Base-by-base conservation (phyloP, 169 alveolate species). In the Amoebophrya sp. region DNA sequence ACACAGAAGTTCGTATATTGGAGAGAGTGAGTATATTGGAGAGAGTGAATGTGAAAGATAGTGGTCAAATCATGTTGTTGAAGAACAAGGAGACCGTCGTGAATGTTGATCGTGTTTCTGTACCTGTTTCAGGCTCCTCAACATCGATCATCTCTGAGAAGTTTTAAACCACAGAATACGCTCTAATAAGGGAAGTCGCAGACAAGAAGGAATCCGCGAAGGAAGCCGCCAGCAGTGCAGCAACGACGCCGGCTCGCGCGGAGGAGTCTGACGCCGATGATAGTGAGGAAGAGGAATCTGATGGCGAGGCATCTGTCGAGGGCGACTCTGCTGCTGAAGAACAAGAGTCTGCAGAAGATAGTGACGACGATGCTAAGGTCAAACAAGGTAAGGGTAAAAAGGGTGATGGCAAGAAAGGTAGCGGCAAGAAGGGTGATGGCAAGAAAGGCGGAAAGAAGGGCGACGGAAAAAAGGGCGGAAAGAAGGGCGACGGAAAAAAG, bases 221-320 rank as follows among this genome's bases (percentile, higher is more conserved):
- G 83, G 33, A 29, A 65, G 83, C 1, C 33, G 83, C 83, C 36
- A 26, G 2, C 33, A 26, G 38, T 36, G 26, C 83, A 36, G 76
- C 76, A 10, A 53, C 10, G n/a, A 53, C 10, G 76, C n/a, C n/a
- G n/a, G n/a, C n/a, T n/a, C n/a, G n/a, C n/a, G 83, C 18, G 38
- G 83, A 36, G 3, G 83, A 65, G 83, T 65, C 83, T 36, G 83
- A 65, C 83, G 83, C 83, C 33, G 65, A 47, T 65, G 83, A 65
- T 6, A 36, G n/a, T 6, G 83, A 65, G 83, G 83, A 65, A 65
- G 83, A 65, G 83, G 83, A 65, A 36, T 65, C 83, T 6, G 33
- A 6, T 0, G 36, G 0, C 10, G 83, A 65, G 2, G 83, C 10
- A 65, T 29, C 6, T 47, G 6, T 18, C 65, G 65, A 12, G 6